Evolutionary conservation across 2,329 filamentous ascomycete genomes (phyloP), one percentile per base, ranked within the genome.

Genomic region (Monilinia laxa): DNA sequence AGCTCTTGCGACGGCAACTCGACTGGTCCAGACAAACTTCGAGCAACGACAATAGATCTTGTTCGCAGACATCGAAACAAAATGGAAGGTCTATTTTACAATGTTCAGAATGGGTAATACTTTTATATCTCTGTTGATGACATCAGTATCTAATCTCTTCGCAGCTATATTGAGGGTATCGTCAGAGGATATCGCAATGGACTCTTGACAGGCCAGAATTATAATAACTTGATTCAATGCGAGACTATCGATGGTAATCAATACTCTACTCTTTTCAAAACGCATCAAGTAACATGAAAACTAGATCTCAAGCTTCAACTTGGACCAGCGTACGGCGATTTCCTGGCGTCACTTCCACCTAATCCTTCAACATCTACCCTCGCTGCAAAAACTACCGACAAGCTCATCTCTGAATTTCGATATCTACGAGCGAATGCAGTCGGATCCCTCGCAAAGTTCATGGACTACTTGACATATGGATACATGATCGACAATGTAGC

Each of bases 401-500:
- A 99, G 83, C 89, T 99, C 71, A 94, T 99, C 71, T 90, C 93
- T 72, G 95, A 99, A 79, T 99, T 99, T 79, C 90, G 93, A 77
- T 99, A 99, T 79, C 85, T 99, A 56, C 92, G 96, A 73, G 93
- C 93, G 70, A 97, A 99, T 77, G 91, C 94, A 38, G 92, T 92
- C 2, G 95, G 95, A 20, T 92, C 93, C 0, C 87, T 97, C 49
- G 90, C 93, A 70, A 93, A 92, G 77, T 99, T 99, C 79, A 93
- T 99, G 87, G 93, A 98, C 79, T 99, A 97, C 80, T 83, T 99
- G 69, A 99, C 95, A 1, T 99, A 99, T 78, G 94, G 93, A 70
- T 99, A 99, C 84, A 99, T 99, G 95, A 99, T 99, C 80, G 95
- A 99, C 81, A 99, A 99, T 75, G 93, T 99, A 64, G 95, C 96